These are phyloP conservation scores for Ensete ventricosum DNA, from an alignment of 176 grass and related monocot species.

Conservation along the genomic window DNA sequence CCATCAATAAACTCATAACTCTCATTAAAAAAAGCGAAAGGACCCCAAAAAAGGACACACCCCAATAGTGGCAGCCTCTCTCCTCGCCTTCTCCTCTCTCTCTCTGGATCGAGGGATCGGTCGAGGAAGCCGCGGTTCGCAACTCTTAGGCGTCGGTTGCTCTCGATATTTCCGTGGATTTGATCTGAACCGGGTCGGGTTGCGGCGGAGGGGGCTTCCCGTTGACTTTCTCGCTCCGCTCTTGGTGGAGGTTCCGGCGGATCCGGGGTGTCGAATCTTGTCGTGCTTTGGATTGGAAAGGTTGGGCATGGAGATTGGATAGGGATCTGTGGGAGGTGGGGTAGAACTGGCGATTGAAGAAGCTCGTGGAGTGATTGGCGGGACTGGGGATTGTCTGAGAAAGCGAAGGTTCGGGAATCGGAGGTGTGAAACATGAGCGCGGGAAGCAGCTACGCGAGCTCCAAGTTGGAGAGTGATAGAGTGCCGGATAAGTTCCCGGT, in stretches of 20 bases:
- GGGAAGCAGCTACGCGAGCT: not conserved
- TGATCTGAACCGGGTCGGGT: not conserved
- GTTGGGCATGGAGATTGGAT: not conserved
- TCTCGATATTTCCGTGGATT: not conserved
- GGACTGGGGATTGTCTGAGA: not conserved
- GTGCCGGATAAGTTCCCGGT: constrained; percentile 57
- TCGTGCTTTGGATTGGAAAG: not conserved
- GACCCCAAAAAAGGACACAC: not conserved
- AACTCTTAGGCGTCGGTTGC: not conserved
- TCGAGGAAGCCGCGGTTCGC: not conserved
- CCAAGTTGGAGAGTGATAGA: constrained; percentile 23
- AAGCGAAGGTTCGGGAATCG: not conserved
- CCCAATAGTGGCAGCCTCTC: not conserved
- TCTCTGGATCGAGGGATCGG: not conserved
- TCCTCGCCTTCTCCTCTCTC: not conserved
- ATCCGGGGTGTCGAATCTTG: not conserved
- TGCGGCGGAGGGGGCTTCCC: not conserved
- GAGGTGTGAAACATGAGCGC: not conserved
- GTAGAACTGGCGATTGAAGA: not conserved
- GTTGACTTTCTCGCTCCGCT: not conserved
- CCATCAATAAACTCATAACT: not conserved
- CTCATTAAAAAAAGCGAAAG: constrained; percentile 4
- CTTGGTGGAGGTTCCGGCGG: not conserved
- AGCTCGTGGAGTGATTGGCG: not conserved
- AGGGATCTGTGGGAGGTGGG: not conserved